Percentiles rank a stretch among this genome's conserved stretches.
These are phyloP conservation scores for Telopea speciosissima DNA, from an alignment of 177 flowering plant species.

Conservation along the genomic window DNA sequence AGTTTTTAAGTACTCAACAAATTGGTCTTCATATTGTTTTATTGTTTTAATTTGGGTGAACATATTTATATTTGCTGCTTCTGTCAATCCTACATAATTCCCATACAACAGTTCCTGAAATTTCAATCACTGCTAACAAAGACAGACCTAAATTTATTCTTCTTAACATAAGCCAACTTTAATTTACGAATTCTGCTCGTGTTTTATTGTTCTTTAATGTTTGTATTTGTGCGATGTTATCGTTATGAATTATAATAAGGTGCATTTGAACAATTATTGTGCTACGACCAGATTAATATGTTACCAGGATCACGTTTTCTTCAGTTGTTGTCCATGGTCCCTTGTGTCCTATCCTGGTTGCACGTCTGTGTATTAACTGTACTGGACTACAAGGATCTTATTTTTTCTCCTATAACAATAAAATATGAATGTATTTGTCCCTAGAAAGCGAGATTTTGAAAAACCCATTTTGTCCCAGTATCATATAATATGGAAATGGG, in stretches of 20 bases:
- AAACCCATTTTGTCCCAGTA: background rate
- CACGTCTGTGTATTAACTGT: background rate
- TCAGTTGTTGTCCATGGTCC: background rate
- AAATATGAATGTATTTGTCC: background rate
- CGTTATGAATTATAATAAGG: too few species aligned
- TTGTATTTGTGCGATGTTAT: background rate
- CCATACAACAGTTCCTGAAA: too few species aligned
- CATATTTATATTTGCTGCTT: background rate
- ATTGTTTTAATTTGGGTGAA: slow-evolving; percentile 1
- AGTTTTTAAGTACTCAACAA: background rate
- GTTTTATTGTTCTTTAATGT: background rate
- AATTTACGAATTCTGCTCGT: background rate
- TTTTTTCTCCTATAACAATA: background rate
- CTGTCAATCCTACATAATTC: too few species aligned
- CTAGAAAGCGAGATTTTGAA: background rate
- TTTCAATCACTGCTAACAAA: background rate
- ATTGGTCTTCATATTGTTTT: background rate
- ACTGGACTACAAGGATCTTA: background rate
- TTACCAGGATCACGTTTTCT: background rate
- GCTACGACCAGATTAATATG: background rate
- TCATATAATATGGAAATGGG: too few species aligned
- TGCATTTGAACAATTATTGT: too few species aligned
- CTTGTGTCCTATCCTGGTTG: background rate
- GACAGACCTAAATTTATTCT: background rate
- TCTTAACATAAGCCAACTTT: background rate